Percentiles rank a stretch among this genome's conserved stretches.
phyloP scores from a whole-genome alignment of 306 rosid species.

The Prunus mume region DNA sequence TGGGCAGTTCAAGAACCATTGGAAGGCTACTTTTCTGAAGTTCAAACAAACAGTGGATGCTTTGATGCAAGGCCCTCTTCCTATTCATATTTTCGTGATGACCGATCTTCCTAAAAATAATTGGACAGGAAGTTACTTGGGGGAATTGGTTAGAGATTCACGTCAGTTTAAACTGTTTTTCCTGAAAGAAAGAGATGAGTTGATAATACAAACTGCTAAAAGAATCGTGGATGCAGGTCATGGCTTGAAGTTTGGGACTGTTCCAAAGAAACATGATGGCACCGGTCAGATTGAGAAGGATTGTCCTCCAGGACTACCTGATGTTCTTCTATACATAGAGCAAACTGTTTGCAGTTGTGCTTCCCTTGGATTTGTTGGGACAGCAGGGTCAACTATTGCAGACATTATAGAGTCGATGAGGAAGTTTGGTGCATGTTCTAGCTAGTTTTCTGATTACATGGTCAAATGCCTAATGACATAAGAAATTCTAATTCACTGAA shows the following conservation, averaged over 20 bases:
- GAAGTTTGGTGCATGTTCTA: conserved; percentile 44
- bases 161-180: conserved; percentile 50
- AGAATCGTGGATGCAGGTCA: conserved; percentile 50
- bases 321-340: conserved; percentile 69
- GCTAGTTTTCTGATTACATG: conserved; percentile 19
- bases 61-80: conserved; percentile 43
- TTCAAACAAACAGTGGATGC: conserved; percentile 56
- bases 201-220: conserved; percentile 47
- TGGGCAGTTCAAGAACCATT: conserved; percentile 92
- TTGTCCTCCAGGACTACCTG: conserved; percentile 51
- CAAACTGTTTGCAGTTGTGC: conserved; percentile 82
- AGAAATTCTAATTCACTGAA: conserved; percentile 5
- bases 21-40: conserved; percentile 61
- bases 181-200: conserved; percentile 48
- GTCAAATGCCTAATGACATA: conserved; percentile 9
- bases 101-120: conserved; percentile 79
- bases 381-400: conserved; percentile 82
- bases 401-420: conserved; percentile 73
- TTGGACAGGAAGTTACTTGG: conserved; percentile 75
- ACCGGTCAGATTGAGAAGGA: conserved; percentile 33
- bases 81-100: conserved; percentile 69
- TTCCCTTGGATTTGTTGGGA: conserved; percentile 85
- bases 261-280: conserved; percentile 26
- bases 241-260: conserved; percentile 39
- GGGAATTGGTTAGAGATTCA: conserved; percentile 51